phyloP scores from a whole-genome alignment of 495 filamentous ascomycete species.

The Hypoxylon lenormandii region DNA sequence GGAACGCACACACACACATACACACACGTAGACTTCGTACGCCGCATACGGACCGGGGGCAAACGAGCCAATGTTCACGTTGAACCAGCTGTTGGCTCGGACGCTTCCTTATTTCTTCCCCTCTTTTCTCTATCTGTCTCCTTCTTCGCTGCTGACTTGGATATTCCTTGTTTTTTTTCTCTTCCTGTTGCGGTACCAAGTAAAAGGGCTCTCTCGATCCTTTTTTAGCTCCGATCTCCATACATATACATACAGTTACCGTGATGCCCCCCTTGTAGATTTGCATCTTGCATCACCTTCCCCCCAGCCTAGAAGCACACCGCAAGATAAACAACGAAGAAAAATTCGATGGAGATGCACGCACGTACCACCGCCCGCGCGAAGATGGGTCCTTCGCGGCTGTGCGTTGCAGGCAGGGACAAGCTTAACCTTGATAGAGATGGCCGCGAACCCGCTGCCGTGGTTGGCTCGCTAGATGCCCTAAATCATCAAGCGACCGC shows the following conservation, averaged over 20 bases:
- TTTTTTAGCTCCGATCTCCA: conserved; percentile 44
- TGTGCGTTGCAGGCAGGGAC: conserved; percentile 26
- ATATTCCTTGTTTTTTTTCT: conserved; percentile 45
- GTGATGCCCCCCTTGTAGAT: conserved; percentile 42
- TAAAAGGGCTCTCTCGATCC: conserved; percentile 34
- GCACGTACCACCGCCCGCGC: conserved; percentile 31
- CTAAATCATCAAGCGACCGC: conserved; percentile 25
- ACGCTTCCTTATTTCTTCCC: conserved; percentile 27
- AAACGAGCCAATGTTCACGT: conserved; percentile 35
- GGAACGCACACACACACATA: conserved; percentile 1
- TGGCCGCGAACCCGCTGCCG: conserved; percentile 21
- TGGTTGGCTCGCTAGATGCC: conserved; percentile 40
- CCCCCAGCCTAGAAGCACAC: conserved; percentile 34
- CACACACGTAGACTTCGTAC: conserved; percentile 18
- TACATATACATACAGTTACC: conserved; percentile 36
- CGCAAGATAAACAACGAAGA: conserved; percentile 43
- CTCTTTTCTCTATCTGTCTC: conserved; percentile 18
- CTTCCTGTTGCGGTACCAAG: too few species aligned
- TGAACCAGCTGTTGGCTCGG: conserved; percentile 13
- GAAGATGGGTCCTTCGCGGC: neutral
- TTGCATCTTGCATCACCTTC: conserved; percentile 33
- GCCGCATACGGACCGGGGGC: conserved; percentile 5
- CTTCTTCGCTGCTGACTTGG: conserved; percentile 30
- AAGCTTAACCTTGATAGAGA: conserved; percentile 38
- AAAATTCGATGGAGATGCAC: too few species aligned